These are phyloP conservation scores for Neurospora hispaniola DNA, from an alignment of 495 filamentous ascomycete species.

Conservation along the genomic window DNA sequence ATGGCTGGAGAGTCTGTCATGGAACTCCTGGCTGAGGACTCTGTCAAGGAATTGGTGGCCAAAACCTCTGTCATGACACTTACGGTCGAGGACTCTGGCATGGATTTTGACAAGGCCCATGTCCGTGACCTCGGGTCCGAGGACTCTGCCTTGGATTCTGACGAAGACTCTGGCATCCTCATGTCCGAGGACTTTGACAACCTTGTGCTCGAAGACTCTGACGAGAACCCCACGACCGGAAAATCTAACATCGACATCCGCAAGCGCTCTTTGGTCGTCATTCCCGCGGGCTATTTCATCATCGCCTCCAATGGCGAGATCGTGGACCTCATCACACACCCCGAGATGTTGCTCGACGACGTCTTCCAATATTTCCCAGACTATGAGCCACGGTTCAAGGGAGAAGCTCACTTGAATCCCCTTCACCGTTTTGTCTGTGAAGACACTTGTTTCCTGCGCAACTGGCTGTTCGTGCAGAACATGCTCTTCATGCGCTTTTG, in stretches of 20 bases:
- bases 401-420: not conserved
- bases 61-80: not conserved
- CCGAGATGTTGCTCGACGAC: not conserved
- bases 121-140: not conserved
- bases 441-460: not conserved
- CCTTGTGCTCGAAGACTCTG: not conserved
- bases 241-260: not conserved
- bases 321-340: not conserved
- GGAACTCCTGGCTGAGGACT: not conserved
- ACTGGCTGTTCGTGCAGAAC: not conserved
- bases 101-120: not conserved
- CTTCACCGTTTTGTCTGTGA: not conserved
- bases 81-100: not conserved
- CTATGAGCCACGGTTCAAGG: not conserved
- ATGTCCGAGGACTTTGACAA: not conserved
- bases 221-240: not conserved
- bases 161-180: no score
- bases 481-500: not conserved
- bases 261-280: not conserved
- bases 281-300: not conserved
- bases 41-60: not conserved
- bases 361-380: not conserved
- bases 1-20: not conserved
- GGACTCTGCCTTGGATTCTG: not conserved
- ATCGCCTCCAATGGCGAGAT: not conserved